Percentiles rank a stretch among this genome's conserved stretches.
phyloP scores from a whole-genome alignment of 2,329 filamentous ascomycete species.

The Penicillium occitanis region DNA sequence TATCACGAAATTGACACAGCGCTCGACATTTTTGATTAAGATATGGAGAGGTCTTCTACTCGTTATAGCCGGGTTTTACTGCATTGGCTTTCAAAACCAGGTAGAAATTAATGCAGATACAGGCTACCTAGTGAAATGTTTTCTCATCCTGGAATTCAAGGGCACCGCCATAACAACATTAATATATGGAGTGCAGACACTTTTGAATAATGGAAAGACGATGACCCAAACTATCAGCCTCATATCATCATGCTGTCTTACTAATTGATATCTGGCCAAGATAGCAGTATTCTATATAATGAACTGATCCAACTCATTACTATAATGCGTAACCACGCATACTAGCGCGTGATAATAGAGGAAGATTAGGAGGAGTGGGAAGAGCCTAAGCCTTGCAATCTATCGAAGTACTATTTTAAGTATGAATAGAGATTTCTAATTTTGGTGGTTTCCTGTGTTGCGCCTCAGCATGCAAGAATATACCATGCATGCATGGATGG shows the following conservation, averaged over 20 bases:
- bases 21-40: too few relatives aligned
- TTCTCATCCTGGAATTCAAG: neutral
- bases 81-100: neutral
- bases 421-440: neutral
- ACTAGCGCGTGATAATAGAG: constrained; percentile 1
- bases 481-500: constrained; percentile 16
- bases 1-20: too few relatives aligned
- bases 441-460: constrained; percentile 1
- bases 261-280: neutral
- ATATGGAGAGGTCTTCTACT: too few relatives aligned
- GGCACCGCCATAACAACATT: neutral
- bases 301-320: neutral
- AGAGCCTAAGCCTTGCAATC: neutral
- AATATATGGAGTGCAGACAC: neutral
- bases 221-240: neutral
- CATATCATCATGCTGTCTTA: neutral
- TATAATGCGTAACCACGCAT: constrained; percentile 2
- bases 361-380: neutral
- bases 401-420: neutral
- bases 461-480: neutral
- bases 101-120: neutral
- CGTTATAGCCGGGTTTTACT: neutral
- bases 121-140: neutral
- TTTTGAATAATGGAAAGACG: neutral
- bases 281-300: neutral